These are phyloP conservation scores for Sporothrix curviconia DNA, from an alignment of 2,329 filamentous ascomycete genomes.

Conservation along the genomic window DNA sequence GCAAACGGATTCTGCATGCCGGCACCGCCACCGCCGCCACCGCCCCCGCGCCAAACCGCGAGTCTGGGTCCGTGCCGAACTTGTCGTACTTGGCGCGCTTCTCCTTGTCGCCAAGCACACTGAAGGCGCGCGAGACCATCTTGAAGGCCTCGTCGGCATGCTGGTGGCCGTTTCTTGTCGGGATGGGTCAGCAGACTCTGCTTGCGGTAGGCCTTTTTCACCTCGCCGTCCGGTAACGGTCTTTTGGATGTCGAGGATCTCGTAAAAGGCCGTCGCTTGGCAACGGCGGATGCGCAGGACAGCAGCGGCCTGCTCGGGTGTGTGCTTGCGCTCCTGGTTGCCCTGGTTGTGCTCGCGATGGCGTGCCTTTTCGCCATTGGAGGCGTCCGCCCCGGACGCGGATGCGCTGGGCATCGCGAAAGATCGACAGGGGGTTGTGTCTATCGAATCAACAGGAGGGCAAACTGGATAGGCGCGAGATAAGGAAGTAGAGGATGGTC, in stretches of 20 bases:
- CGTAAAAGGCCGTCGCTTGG: conserved; percentile 83
- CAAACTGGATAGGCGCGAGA: neutral
- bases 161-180: conserved; percentile 95
- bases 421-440: neutral
- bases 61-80: conserved; percentile 89
- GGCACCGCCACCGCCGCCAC: conserved; percentile 30
- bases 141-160: conserved; percentile 98
- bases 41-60: conserved; percentile 57
- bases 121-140: conserved; percentile 90
- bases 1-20: conserved; percentile 28
- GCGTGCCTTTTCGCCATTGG: conserved; percentile 32
- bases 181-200: conserved; percentile 91
- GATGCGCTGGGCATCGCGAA: conserved; percentile 42
- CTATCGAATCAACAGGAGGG: neutral
- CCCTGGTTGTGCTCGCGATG: conserved; percentile 67
- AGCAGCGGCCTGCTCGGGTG: conserved; percentile 82
- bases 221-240: conserved; percentile 71
- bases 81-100: conserved; percentile 85
- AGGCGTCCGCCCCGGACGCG: conserved; percentile 48
- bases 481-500: neutral
- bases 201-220: conserved; percentile 98
- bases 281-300: conserved; percentile 85
- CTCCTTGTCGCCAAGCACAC: conserved; percentile 85
- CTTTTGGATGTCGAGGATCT: conserved; percentile 68
- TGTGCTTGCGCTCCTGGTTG: conserved; percentile 71